Base-by-base conservation (phyloP, 306 rosid species). In the Styphnolobium japonicum region DNA sequence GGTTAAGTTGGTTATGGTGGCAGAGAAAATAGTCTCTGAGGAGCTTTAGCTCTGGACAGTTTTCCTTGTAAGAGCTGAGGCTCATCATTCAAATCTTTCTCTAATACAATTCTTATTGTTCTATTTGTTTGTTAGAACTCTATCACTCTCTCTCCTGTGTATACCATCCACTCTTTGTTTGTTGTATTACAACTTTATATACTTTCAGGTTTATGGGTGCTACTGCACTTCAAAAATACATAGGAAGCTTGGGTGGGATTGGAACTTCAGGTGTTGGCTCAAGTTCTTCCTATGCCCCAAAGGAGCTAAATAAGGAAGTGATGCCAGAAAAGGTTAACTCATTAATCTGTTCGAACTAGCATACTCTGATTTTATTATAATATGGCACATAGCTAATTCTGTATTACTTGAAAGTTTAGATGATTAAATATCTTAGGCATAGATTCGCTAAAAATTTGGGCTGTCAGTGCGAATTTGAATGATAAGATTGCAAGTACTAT, bases 211-310 rank as follows among this genome's bases (percentile, higher is more conserved):
- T 96, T 56, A 85, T 90, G 96, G 96, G 98, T 51, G 93, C 94
- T 75, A 82, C 92, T 71, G 98, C 97, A 80, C 98, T 93, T 88
- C 99, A 96, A 84, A 96, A 93, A 80, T 96, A 96, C 88, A 88
- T 96, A 33, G 99, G 99, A 81, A 85, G 98, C 88, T 89, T 96
- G 82, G 99, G 99, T 55, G 99, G 99, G 52, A 90, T 96, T 56
- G 99, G 99, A 82, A 48, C 99, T 70, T 93, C 97, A 53, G 99
- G 99, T 75, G 97, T 96, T 85, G 99, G 98, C 68, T 90, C 99
- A 73, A 88, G 97, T 85, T 93, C 99, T 84, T 93, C 98, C 78
- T 96, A 91, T 80, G 52, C 96, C 72, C 94, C 97, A 48, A 96
- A 96, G 84, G 99, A 96, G 80, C 78, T 89, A 75, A 93, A 90